Conservation (phyloP, 768 basidiomycete genomes). For the Boletus insuetus region DNA sequence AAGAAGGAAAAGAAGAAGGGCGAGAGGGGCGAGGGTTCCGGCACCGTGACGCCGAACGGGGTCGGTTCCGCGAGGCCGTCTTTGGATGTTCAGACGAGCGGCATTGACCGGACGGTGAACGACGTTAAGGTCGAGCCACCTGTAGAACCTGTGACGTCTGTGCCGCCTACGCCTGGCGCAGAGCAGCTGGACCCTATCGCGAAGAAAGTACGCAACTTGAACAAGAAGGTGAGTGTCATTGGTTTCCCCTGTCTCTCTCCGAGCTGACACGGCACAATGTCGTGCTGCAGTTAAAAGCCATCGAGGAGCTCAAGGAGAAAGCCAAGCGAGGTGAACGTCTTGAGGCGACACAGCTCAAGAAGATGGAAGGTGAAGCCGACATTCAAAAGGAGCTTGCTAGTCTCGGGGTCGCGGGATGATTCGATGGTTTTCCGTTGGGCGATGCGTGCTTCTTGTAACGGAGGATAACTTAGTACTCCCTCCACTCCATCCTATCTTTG, state of each 20-base stretch:
- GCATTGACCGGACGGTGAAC: slow-evolving; percentile 15
- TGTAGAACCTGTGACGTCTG: slow-evolving; percentile 21
- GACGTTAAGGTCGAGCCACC: slow-evolving; percentile 12
- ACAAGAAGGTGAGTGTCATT: slow-evolving; percentile 72
- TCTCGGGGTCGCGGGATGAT: slow-evolving; percentile 27
- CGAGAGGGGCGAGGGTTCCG: slow-evolving; percentile 39
- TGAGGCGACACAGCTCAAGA: slow-evolving; percentile 94
- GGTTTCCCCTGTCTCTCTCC: not conserved
- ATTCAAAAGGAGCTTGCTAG: slow-evolving; percentile 75
- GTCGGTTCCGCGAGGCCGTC: slow-evolving; percentile 30
- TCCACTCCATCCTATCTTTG: not conserved
- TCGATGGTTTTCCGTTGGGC: not conserved
- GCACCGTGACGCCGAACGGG: slow-evolving; percentile 30
- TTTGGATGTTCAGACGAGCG: slow-evolving; percentile 36
- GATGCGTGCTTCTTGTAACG: not conserved
- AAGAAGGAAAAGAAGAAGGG: slow-evolving; percentile 58
- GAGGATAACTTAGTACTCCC: not conserved
- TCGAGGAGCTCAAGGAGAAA: slow-evolving; percentile 96
- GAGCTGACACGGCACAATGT: not conserved
- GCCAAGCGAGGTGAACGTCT: slow-evolving; percentile 84
- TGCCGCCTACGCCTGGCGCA: slow-evolving; percentile 53
- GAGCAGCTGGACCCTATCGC: slow-evolving; percentile 74
- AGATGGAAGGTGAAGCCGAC: slow-evolving; percentile 89
- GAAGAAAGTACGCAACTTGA: slow-evolving; percentile 93
- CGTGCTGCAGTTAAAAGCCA: slow-evolving; percentile 81